Evolutionary conservation across 1,139 yeast genomes (phyloP), one percentile per base, ranked within the genome.

Genomic region (Geotrichum aggregatum): DNA sequence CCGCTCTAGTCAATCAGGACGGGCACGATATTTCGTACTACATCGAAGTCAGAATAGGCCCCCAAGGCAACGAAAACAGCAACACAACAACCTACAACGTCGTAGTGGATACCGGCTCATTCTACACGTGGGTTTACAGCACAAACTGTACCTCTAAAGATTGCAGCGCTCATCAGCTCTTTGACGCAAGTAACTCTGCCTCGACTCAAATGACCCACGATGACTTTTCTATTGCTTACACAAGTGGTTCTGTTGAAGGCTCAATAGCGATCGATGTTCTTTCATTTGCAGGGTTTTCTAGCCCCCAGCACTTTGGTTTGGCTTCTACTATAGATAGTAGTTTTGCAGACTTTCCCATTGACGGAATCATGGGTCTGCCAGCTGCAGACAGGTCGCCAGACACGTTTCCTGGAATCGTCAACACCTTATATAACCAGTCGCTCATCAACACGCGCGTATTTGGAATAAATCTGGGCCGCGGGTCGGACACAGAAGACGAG

Each of bases 61-160:
- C 63, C 4, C 22, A 10, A 3, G 16, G 26, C 8, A 5, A 24
- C 8, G 30, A 30, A 1, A 16, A 31, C 1, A 24, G 16, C 18
- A 30, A 44, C 18, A 38, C 22, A 11, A 45, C 51, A 19, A n/a
- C 44, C 1, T 81, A 75, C 61, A 78, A 79, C 5, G 67, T 83
- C 43, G 72, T 83, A 16, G 68, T 83, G 26, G 88, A 83, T 63
- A 82, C 88, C 0, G 87, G 86, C 1, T 79, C 84, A 35, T 80
- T 82, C 36, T 76, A 80, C 55, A 66, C 82, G 1, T 83, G 88
- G 88, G 73, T 83, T 2, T 81, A 80, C 62, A 80, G 80, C 48
- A 63, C 71, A 1, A 68, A 75, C 47, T 82, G 87, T 67, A 65
- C 69, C 0, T 72, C 74, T 31, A 56, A 62, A 13, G 73, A 79